Percentiles rank a stretch among this genome's conserved stretches.
These are phyloP conservation scores for Skeletonema potamos DNA, from an alignment of 108 stramenopile species.

Conservation along the genomic window DNA sequence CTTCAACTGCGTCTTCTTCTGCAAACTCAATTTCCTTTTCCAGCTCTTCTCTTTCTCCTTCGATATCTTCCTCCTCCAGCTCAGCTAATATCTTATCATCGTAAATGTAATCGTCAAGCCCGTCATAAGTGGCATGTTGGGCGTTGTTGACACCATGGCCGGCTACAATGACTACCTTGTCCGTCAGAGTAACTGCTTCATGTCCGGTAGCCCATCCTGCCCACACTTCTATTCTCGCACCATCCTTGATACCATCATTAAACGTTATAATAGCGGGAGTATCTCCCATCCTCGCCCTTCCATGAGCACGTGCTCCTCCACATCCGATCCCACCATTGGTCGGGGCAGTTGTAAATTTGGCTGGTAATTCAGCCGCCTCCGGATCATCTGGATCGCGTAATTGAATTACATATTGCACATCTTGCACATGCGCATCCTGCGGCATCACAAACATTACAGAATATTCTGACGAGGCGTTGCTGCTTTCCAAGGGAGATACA, in stretches of 20 bases:
- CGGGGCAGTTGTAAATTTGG: too few relatives aligned
- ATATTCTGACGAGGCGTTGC: constrained; percentile 1
- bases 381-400: constrained; percentile 23
- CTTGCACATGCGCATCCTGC: constrained; percentile 18
- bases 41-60: constrained; percentile 26
- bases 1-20: constrained; percentile 31
- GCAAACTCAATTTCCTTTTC: constrained; percentile 17
- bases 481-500: constrained; percentile 16
- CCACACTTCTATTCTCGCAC: constrained; percentile 41
- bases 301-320: too few relatives aligned
- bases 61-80: constrained; percentile 33
- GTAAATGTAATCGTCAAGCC: constrained; percentile 4
- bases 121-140: not conserved
- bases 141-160: not conserved
- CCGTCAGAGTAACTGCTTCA: constrained; percentile 63
- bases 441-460: constrained; percentile 45
- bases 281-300: too few relatives aligned
- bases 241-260: not conserved
- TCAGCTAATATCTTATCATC: constrained; percentile 22
- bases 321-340: too few relatives aligned
- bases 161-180: constrained; percentile 35
- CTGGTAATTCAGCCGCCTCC: too few relatives aligned
- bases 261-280: not conserved
- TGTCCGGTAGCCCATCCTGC: constrained; percentile 84
- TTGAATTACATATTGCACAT: constrained; percentile 68